Evolutionary conservation across 768 basidiomycete species (phyloP), one percentile per base, ranked within the genome.

Genomic region (Suillus paluster): DNA sequence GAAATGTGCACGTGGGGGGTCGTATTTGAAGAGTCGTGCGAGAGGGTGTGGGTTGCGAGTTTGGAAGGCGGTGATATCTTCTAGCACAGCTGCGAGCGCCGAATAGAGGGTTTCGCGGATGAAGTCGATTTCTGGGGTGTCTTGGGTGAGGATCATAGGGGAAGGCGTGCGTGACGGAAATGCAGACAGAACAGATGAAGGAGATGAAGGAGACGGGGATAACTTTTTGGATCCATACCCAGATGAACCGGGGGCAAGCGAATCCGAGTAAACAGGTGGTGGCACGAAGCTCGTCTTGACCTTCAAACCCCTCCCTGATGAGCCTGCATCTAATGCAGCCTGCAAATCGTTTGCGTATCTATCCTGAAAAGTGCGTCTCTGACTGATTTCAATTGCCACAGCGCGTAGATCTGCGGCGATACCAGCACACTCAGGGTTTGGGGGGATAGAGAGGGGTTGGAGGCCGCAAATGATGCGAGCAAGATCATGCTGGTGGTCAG

Each of bases 41-140:
- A 95, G 81, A 3, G 81, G 77, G 0, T 83, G 81, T 17, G 38
- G 23, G 17, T 27, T 27, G 11, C 12, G 38, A 39, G 23, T 25
- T 10, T 4, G 36, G 17, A 38, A 55, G 11, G 10, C 17, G 17
- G 38, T 39, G 14, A 79, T 82, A 5, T 78, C 77, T 54, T 86
- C 82, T 49, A 94, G 80, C 1, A 83, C 86, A 64, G 92, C 91
- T 0, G 82, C 92, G 4, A 95, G 80, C 2, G 91, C 84, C 0
- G 93, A 91, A 73, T 94, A 95, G 19, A 95, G 83, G 0, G 93
- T 94, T 74, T 95, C 92, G 30, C 94, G 89, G 62, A 95, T 94
- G 69, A 90, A 80, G 60, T 87, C 84, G 65, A 95, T 89, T 0
- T 86, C 88, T 0, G 83, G 82, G 48, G 77, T 73, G 36, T 70